Evolutionary conservation across 495 filamentous ascomycete species (phyloP).

Genomic region (Aspergillus sclerotiicarbonarius): DNA sequence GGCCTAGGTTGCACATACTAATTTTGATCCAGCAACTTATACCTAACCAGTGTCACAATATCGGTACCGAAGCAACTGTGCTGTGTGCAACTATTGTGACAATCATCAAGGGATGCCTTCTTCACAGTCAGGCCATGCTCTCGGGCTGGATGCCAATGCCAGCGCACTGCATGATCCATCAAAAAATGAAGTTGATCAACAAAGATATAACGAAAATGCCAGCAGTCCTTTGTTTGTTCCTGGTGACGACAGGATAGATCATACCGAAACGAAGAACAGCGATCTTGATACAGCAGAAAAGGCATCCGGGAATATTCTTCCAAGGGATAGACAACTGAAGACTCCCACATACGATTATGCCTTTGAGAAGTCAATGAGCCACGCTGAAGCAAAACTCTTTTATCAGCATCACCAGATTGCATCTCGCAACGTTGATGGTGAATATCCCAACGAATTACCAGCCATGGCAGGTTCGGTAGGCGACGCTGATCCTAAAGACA

Average conservation of each 20-base stretch:
- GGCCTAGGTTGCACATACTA: not conserved
- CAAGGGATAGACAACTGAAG: constrained; percentile 71
- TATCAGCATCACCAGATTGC: constrained; percentile 83
- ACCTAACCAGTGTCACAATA: not conserved
- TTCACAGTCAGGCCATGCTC: constrained; percentile 8
- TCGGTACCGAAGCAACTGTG: not conserved
- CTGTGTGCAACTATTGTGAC: not conserved
- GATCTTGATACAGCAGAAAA: constrained; percentile 20
- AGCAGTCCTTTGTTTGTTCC: not conserved
- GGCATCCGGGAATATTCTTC: constrained; percentile 58
- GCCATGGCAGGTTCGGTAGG: not conserved
- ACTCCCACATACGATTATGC: constrained; percentile 83
- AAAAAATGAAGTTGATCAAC: constrained; percentile 3
- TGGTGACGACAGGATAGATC: constrained; percentile 24
- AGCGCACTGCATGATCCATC: constrained; percentile 12
- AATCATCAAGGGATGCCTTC: constrained; percentile 22
- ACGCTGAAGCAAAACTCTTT: constrained; percentile 90
- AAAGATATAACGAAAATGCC: not conserved
- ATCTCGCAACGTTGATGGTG: constrained; percentile 21
- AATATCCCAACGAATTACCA: constrained; percentile 23
- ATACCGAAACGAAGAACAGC: constrained; percentile 11
- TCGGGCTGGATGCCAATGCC: constrained; percentile 27
- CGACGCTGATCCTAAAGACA: not conserved
- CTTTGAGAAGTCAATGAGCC: constrained; percentile 86
- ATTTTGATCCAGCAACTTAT: not conserved